These are phyloP conservation scores for Penicillium fuscoglaucum DNA, from an alignment of 2,329 filamentous ascomycete genomes.

Conservation along the genomic window DNA sequence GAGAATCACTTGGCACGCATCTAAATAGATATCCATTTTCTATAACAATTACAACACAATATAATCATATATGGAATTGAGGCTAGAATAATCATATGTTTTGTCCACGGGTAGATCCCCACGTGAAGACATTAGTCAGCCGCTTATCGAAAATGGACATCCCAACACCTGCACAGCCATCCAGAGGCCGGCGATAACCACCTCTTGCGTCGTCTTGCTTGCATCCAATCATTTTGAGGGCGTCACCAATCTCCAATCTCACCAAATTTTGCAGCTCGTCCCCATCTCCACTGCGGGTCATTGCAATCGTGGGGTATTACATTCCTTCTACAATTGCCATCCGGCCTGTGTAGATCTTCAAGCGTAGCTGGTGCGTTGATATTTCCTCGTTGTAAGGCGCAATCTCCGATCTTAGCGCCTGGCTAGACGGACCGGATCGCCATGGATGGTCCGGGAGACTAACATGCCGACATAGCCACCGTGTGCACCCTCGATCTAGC, in stretches of 20 bases:
- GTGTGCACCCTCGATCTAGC: not conserved
- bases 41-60: not conserved
- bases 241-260: conserved; percentile 6
- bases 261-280: not conserved
- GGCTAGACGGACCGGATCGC: not conserved
- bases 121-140: conserved; percentile 9
- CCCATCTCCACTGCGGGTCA: conserved; percentile 24
- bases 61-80: not conserved
- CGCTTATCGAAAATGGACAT: conserved; percentile 5
- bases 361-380: conserved; percentile 1
- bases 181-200: conserved; percentile 25
- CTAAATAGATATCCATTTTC: no score
- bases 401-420: not conserved
- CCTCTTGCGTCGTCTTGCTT: not conserved
- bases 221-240: conserved; percentile 19
- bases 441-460: conserved; percentile 7
- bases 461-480: conserved; percentile 2
- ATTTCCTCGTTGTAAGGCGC: not conserved
- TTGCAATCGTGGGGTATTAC: conserved; percentile 21
- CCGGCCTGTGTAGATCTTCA: conserved; percentile 14
- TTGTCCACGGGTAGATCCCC: not conserved
- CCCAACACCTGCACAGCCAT: conserved; percentile 15
- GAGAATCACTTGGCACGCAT: not conserved
- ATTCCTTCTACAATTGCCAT: conserved; percentile 9
- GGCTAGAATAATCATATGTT: no score